Conservation (phyloP, 441 rosid species). For the Pelargonium australe region DNA sequence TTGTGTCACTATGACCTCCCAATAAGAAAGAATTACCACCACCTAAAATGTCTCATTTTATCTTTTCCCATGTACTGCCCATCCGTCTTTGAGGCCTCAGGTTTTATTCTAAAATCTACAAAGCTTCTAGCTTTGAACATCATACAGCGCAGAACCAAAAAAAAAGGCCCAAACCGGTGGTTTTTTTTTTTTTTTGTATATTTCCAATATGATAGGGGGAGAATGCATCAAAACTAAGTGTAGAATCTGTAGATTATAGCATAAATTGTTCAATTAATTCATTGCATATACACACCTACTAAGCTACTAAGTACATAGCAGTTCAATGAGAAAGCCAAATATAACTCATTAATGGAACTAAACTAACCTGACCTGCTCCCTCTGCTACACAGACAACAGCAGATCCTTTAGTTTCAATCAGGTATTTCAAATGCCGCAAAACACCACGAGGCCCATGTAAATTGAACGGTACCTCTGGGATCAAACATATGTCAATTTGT, state of each 20-base stretch:
- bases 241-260: neutral
- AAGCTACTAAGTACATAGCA: neutral
- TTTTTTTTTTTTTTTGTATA: neutral
- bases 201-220: neutral
- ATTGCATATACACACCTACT: neutral
- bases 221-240: neutral
- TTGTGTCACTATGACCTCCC: no score
- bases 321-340: neutral
- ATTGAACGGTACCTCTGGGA: constrained; percentile 90
- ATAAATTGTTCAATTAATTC: neutral
- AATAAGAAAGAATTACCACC: no score
- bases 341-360: neutral
- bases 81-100: no score
- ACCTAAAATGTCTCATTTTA: no score
- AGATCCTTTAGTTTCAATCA: constrained; percentile 85
- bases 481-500: constrained; percentile 89
- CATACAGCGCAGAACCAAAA: no score
- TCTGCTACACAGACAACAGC: constrained; percentile 95
- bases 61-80: no score
- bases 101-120: no score
- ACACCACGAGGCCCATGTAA: constrained; percentile 87
- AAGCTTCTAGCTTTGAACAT: no score
- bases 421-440: constrained; percentile 69
- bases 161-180: no score
- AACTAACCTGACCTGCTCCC: constrained; percentile 90